Conservation (phyloP, 2,329 filamentous ascomycete species). For the Grosmannia serpens region DNA sequence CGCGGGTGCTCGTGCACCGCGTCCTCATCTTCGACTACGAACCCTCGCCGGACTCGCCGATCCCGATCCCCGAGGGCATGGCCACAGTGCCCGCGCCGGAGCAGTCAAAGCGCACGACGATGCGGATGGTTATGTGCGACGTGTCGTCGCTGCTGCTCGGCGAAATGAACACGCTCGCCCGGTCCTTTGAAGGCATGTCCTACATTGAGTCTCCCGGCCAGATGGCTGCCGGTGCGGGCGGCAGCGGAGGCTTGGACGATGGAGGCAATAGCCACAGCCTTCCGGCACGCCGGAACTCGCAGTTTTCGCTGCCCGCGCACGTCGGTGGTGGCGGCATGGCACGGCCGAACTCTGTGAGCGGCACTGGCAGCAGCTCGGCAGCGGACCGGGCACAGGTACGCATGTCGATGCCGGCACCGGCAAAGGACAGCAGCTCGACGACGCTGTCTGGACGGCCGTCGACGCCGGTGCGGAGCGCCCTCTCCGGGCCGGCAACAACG, state of each 20-base stretch:
- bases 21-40: slow-evolving; percentile 70
- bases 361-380: slow-evolving; percentile 20
- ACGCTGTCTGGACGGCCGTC: slow-evolving; percentile 38
- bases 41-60: slow-evolving; percentile 31
- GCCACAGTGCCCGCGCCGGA: slow-evolving; percentile 57
- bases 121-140: slow-evolving; percentile 71
- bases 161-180: slow-evolving; percentile 64
- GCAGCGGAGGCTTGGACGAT: not conserved
- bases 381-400: slow-evolving; percentile 52
- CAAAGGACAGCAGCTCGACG: slow-evolving; percentile 32
- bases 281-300: slow-evolving; percentile 39
- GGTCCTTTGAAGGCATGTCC: slow-evolving; percentile 59
- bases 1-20: slow-evolving; percentile 66
- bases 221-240: slow-evolving; percentile 18
- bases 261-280: not conserved
- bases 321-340: slow-evolving; percentile 9
- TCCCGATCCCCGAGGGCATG: slow-evolving; percentile 55
- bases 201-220: slow-evolving; percentile 67
- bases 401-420: slow-evolving; percentile 68
- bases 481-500: slow-evolving; percentile 36
- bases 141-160: slow-evolving; percentile 62
- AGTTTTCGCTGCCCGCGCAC: slow-evolving; percentile 30
- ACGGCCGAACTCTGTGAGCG: slow-evolving; percentile 39
- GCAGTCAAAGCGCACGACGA: slow-evolving; percentile 62
- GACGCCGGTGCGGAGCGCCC: slow-evolving; percentile 36